Evolutionary conservation across 257 asterid genomes (phyloP), one percentile per base, ranked within the genome.

Genomic region (Solanum bulbocastanum): DNA sequence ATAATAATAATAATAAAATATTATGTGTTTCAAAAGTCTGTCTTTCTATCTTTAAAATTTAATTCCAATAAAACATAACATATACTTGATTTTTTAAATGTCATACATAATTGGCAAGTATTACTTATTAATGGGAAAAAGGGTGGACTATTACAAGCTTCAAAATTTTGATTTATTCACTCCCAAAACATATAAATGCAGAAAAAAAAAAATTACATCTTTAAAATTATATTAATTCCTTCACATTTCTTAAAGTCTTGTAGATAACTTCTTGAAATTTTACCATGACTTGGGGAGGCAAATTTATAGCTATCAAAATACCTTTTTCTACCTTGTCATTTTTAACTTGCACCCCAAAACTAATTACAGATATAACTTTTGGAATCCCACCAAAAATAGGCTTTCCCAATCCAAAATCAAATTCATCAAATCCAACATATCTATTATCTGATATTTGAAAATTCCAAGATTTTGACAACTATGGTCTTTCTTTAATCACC

Each of bases 321-420:
- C 75, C 86, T 1, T 56, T 25, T 40, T 20, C 88, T 27, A 75
- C 40, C 15, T 75, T 86, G 8, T 35, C n/a, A 52, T 49, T 75
- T 46, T 33, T 49, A 30, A n/a, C 13, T 44, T 62, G 10, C 8
- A 44, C 39, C 5, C n/a, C 35, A 35, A 74, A 22, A n/a, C 72
- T 52, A 27, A 25, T 32, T 4, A 32, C 60, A 14, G 65, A 33
- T 15, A 15, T 3, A 62, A 25, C 78, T 39, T 27, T 69, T 8
- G 87, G 12, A 5, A 66, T 32, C 7, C 86, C 86, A 11, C 79
- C 86, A 44, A 49, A 60, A 5, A 39, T 44, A 2, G 86, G 79
- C 3, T 87, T 58, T 23, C 89, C 86, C 89, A 86, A 78, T 83
- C 89, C 86, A 68, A 52, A 87, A 79, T 87, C 86, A 42, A 35